Evolutionary conservation across 2,329 filamentous ascomycete genomes (phyloP).

Genomic region (Lachnellula occidentalis): DNA sequence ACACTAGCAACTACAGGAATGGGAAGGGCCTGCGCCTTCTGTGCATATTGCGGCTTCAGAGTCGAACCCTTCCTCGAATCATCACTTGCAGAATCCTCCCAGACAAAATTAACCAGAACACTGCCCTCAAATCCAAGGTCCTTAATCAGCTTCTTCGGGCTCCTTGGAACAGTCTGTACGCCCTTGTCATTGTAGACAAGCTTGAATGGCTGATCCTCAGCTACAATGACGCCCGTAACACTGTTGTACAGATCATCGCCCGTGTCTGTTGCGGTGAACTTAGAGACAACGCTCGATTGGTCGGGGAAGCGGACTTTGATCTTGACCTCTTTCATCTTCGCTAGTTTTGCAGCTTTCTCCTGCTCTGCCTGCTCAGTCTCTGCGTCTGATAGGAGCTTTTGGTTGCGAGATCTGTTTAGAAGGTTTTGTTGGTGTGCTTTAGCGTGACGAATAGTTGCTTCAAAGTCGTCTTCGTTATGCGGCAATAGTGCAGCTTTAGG

Average conservation of each 20-base stretch:
- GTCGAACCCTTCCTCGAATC: constrained; percentile 44
- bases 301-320: constrained; percentile 87
- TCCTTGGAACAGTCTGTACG: constrained; percentile 35
- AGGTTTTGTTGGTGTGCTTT: constrained; percentile 69
- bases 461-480: constrained; percentile 69
- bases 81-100: constrained; percentile 59
- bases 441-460: constrained; percentile 69
- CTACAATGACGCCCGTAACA: constrained; percentile 65
- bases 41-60: constrained; percentile 42
- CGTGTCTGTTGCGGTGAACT: constrained; percentile 63
- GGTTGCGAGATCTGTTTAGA: constrained; percentile 59
- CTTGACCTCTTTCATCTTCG: constrained; percentile 60
- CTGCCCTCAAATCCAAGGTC: constrained; percentile 65
- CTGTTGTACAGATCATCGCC: constrained; percentile 68
- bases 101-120: constrained; percentile 71
- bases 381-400: constrained; percentile 72
- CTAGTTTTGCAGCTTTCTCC: constrained; percentile 59
- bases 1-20: constrained; percentile 49
- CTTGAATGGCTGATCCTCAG: constrained; percentile 61
- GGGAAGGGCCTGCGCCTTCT: constrained; percentile 60
- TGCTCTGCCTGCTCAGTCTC: constrained; percentile 69
- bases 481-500: constrained; percentile 67
- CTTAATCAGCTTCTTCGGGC: constrained; percentile 57
- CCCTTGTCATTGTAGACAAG: constrained; percentile 39
- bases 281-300: constrained; percentile 69